phyloP scores from a whole-genome alignment of 495 filamentous ascomycete species.

The Neurospora sp. region DNA sequence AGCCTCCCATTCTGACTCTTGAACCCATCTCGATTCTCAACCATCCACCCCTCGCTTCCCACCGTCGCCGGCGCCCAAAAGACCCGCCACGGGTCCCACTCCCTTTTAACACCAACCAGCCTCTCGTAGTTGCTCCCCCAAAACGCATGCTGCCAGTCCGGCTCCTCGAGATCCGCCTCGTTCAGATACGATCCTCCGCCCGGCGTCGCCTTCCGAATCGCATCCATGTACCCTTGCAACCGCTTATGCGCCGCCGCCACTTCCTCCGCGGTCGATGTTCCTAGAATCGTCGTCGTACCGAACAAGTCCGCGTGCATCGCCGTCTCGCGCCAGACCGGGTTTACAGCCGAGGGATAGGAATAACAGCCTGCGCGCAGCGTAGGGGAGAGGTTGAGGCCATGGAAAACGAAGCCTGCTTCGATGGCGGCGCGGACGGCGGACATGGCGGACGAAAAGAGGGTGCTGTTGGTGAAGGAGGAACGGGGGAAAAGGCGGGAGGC shows the following conservation, averaged over 20 bases:
- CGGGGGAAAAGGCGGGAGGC: conserved; percentile 44
- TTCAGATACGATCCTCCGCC: conserved; percentile 35
- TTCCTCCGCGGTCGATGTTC: conserved; percentile 12
- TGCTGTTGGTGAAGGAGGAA: conserved; percentile 20
- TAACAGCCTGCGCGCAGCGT: conserved; percentile 22
- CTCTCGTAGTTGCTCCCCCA: conserved; percentile 41
- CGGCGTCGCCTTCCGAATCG: conserved; percentile 22
- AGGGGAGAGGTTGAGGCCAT: conserved; percentile 35
- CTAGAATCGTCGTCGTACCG: conserved; percentile 10
- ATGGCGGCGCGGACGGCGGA: conserved; percentile 28
- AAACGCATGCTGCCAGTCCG: conserved; percentile 48
- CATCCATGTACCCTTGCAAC: conserved; percentile 18
- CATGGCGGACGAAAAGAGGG: conserved; percentile 31
- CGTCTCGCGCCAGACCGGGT: conserved; percentile 44
- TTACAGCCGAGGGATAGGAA: conserved; percentile 27
- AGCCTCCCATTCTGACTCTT: conserved; percentile 25
- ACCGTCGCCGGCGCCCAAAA: conserved; percentile 46
- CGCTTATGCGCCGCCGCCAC: conserved; percentile 10
- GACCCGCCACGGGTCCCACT: conserved; percentile 39
- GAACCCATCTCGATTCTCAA: conserved; percentile 17
- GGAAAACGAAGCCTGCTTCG: conserved; percentile 30
- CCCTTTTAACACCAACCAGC: conserved; percentile 39
- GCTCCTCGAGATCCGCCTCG: conserved; percentile 44
- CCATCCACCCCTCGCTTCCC: conserved; percentile 41
- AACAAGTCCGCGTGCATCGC: conserved; percentile 45